These are phyloP conservation scores for Saitozyma sp. DNA, from an alignment of 768 basidiomycete species.

Conservation along the genomic window DNA sequence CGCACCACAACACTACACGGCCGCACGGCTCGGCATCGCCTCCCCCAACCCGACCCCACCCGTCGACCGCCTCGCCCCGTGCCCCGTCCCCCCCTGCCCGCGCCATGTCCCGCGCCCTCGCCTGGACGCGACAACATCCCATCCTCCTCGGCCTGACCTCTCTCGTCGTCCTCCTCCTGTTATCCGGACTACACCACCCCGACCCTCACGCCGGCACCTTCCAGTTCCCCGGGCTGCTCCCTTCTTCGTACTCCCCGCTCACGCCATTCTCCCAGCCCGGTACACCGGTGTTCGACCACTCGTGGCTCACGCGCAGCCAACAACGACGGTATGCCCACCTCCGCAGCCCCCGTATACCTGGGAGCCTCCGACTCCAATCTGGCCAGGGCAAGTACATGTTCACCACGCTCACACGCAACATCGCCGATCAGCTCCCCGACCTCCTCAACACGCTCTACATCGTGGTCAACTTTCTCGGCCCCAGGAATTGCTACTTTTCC, in stretches of 20 bases:
- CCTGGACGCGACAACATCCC: no score
- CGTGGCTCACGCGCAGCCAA: slow-evolving; percentile 29
- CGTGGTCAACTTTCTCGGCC: slow-evolving; percentile 34
- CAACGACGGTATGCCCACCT: slow-evolving; percentile 37
- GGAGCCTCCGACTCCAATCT: neutral
- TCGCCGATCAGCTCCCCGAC: slow-evolving; percentile 46
- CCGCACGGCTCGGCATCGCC: no score
- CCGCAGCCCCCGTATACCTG: slow-evolving; percentile 12
- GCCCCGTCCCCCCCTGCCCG: no score
- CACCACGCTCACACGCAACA: slow-evolving; percentile 42
- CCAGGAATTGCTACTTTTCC: slow-evolving; percentile 32
- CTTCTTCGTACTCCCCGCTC: slow-evolving; percentile 6
- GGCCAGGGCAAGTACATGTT: slow-evolving; percentile 34
- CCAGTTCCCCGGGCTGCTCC: slow-evolving; percentile 32
- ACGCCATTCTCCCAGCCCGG: slow-evolving; percentile 5
- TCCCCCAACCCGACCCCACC: no score
- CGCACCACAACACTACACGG: no score
- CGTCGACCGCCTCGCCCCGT: no score
- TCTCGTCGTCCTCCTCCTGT: slow-evolving; percentile 10
- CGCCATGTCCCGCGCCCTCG: no score
- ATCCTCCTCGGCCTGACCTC: neutral
- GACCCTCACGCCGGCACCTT: slow-evolving; percentile 10
- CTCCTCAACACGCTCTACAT: slow-evolving; percentile 43
- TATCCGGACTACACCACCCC: slow-evolving; percentile 18
- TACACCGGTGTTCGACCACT: slow-evolving; percentile 26